Conservation (phyloP, 2,329 filamentous ascomycete genomes). For the Aureobasidium sp. region DNA sequence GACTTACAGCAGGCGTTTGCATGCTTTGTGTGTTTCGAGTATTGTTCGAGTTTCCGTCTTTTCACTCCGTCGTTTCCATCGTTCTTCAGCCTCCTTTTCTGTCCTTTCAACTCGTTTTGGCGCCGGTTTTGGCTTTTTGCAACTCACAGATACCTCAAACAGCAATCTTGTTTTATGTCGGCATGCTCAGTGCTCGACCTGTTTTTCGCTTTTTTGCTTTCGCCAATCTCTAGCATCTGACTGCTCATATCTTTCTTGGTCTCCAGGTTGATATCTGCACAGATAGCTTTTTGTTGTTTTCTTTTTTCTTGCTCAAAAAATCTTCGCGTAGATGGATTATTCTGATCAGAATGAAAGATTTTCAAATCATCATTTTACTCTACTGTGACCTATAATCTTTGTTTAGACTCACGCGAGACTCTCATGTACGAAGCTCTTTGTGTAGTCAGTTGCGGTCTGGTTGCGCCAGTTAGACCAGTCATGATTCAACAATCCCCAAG, state of each 20-base stretch:
- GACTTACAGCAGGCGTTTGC: constrained; percentile 2
- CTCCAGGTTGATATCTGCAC: not conserved
- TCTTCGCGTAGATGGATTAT: not conserved
- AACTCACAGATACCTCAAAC: constrained; percentile 13
- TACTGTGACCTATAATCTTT: not conserved
- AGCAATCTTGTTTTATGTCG: constrained; percentile 8
- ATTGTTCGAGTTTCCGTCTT: not conserved
- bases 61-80: not conserved
- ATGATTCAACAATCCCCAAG: constrained; percentile 48
- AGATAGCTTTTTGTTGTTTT: not conserved
- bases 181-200: not conserved
- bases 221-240: not conserved
- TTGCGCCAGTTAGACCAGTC: constrained; percentile 41
- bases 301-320: not conserved
- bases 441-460: constrained; percentile 2
- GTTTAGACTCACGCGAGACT: not conserved
- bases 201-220: not conserved
- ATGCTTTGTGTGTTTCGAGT: not conserved
- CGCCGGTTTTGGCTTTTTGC: not conserved
- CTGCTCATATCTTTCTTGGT: not conserved
- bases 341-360: not conserved
- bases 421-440: constrained; percentile 6
- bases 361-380: not conserved
- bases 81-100: not conserved
- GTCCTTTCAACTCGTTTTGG: not conserved